Conservation (phyloP, 1,284 basidiomycete genomes). For the Clitocybe nebularis region DNA sequence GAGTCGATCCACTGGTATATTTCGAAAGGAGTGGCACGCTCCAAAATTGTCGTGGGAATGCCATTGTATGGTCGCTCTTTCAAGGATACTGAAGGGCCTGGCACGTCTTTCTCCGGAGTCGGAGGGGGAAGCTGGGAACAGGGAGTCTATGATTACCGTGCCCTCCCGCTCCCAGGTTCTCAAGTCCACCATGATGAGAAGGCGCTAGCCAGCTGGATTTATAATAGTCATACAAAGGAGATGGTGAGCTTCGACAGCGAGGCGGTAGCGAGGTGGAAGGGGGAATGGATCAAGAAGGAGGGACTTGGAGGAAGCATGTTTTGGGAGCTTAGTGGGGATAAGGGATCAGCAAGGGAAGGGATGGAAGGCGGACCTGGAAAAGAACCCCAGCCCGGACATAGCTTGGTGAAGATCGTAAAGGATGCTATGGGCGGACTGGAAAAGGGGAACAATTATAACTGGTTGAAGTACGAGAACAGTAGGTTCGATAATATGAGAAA, state of each 20-base stretch:
- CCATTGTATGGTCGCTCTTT: conserved; percentile 93
- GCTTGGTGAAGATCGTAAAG: conserved; percentile 67
- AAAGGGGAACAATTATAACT: conserved; percentile 56
- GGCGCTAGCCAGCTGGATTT: conserved; percentile 68
- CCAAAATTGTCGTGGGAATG: conserved; percentile 87
- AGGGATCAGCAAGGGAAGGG: conserved; percentile 57
- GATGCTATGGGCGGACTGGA: conserved; percentile 74
- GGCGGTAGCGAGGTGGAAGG: conserved; percentile 65
- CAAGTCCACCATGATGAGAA: conserved; percentile 56
- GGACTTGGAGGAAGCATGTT: conserved; percentile 81
- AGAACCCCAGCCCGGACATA: conserved; percentile 54
- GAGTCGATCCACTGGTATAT: conserved; percentile 76
- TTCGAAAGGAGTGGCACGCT: conserved; percentile 64
- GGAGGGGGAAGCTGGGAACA: conserved; percentile 75
- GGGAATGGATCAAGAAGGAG: conserved; percentile 68
- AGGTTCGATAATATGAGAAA: conserved; percentile 73
- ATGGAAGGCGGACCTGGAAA: conserved; percentile 71
- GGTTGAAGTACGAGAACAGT: conserved; percentile 68
- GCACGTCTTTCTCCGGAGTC: conserved; percentile 71
- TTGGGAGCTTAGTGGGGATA: conserved; percentile 83
- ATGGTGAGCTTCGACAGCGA: conserved; percentile 82
- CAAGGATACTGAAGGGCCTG: conserved; percentile 80
- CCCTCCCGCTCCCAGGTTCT: conserved; percentile 69
- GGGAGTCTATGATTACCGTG: conserved; percentile 80
- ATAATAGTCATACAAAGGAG: conserved; percentile 63